These are phyloP conservation scores for Fonsecaea pedrosoi DNA, from an alignment of 2,329 filamentous ascomycete species.

Conservation along the genomic window DNA sequence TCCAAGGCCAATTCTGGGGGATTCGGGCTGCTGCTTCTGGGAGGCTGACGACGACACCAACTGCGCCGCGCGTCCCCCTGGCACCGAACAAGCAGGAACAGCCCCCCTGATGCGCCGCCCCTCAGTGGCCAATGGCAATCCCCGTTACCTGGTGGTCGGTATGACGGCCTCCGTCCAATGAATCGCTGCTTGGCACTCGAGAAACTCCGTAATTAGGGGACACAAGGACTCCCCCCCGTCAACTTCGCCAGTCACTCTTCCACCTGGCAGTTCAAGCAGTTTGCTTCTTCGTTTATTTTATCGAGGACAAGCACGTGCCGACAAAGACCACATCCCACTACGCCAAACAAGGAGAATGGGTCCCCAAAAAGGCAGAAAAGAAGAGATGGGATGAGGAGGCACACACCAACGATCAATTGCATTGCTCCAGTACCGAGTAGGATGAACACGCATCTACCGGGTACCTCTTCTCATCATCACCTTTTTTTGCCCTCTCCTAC, in stretches of 20 bases:
- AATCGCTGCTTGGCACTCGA: background rate
- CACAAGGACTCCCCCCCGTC: background rate
- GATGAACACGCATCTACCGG: background rate
- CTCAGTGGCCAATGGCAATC: background rate
- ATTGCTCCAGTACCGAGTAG: too few relatives aligned
- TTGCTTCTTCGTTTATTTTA: background rate
- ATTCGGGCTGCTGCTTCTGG: slow-evolving; percentile 14
- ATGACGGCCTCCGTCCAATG: background rate
- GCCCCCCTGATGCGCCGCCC: slow-evolving; percentile 3
- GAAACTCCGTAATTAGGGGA: background rate
- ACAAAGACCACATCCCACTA: background rate
- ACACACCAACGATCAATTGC: background rate
- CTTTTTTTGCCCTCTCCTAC: background rate
- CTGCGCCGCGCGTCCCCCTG: slow-evolving; percentile 19
- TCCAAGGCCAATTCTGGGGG: slow-evolving; percentile 6
- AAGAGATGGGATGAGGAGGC: background rate
- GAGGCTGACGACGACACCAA: slow-evolving; percentile 13
- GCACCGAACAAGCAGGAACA: background rate
- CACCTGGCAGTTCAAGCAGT: background rate
- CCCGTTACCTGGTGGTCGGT: background rate
- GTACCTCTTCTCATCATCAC: background rate
- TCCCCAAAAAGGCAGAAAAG: background rate
- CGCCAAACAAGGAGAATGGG: background rate
- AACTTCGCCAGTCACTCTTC: background rate
- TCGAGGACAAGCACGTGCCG: background rate